Base-by-base conservation (phyloP, 768 basidiomycete species). In the Royoungia palumana region DNA sequence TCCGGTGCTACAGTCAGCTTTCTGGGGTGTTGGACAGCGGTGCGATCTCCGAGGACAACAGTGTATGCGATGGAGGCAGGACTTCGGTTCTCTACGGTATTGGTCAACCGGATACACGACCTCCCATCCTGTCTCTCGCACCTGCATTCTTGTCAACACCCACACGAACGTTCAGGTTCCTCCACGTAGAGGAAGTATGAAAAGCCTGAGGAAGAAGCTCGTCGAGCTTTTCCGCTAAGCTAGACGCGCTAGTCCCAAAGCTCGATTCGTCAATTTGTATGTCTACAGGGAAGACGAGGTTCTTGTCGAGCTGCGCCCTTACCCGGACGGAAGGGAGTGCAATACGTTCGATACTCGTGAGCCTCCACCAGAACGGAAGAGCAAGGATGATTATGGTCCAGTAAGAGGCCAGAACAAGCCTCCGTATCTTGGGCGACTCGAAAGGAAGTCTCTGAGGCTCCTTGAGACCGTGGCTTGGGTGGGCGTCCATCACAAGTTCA, bases 351-450 rank as follows among this genome's bases (percentile, higher is more conserved):
- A 98, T 95, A 54, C 88, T 89, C 5, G 96, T 98, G 22, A 88
- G 85, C 43, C 75, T 76, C 92, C 93, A 97, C 96, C 96, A 99
- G 41, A 91, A 76, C 3, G 96, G 96, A 17, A 94, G 50, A 2
- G 85, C 86, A 7, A 91, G 69, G 28, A 95, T 55, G 30, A 96
- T 76, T 22, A 92, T 69, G 21, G 77, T 46, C 82, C 93, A 93
- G 67, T 94, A 96, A 1, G 88, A 79, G 5, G 74, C 65, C 49
- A 94, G 74, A 54, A 93, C 83, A 21, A 69, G 69, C 55, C 84
- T 72, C 25, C 87, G 75, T 36, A 75, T 72, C 43, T 49, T 57
- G 41, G 70, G 63, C 13, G 70, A 69, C 63, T 87, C 82, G 55
- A 77, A 83, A 58, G 73, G 72, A 20, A 83, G 66, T 14, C 63